A percentile compares a stretch with the other conserved stretches of the same genome.
Evolutionary conservation across 2,329 filamentous ascomycete genomes (phyloP).

Genomic region (Talaromyces marneffei): DNA sequence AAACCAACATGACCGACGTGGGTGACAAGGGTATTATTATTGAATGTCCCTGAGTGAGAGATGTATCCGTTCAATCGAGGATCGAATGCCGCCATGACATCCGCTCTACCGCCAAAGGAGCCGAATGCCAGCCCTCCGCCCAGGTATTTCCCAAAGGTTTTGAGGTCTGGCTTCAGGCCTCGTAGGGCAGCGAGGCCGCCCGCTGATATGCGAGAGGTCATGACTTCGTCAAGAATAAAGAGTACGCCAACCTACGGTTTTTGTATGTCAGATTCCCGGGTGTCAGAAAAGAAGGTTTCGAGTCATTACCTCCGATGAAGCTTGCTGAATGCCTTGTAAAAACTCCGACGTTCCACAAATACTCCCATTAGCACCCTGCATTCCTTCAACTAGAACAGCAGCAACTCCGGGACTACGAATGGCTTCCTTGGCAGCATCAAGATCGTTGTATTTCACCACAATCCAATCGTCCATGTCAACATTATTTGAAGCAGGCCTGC

Average conservation of each 20-base stretch:
- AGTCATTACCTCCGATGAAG: slow-evolving; percentile 38
- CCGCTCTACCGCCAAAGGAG: slow-evolving; percentile 56
- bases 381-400: slow-evolving; percentile 60
- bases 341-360: slow-evolving; percentile 50
- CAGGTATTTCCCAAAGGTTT: slow-evolving; percentile 61
- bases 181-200: slow-evolving; percentile 45
- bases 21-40: slow-evolving; percentile 62
- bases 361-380: slow-evolving; percentile 60
- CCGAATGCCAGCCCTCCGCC: slow-evolving; percentile 63
- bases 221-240: slow-evolving; percentile 66
- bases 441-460: slow-evolving; percentile 2
- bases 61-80: slow-evolving; percentile 43
- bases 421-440: neutral
- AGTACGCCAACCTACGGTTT: neutral
- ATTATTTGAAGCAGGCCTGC: neutral
- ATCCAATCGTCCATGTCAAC: slow-evolving; percentile 4
- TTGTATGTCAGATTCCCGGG: neutral
- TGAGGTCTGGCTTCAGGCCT: slow-evolving; percentile 54
- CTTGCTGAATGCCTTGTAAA: slow-evolving; percentile 44
- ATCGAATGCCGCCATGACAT: slow-evolving; percentile 53
- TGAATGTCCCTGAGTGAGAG: slow-evolving; percentile 59
- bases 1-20: slow-evolving; percentile 44
- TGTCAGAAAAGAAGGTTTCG: neutral
- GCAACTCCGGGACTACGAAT: slow-evolving; percentile 38
- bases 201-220: slow-evolving; percentile 56